A percentile compares a stretch with the other conserved stretches of the same genome.
phyloP scores from a whole-genome alignment of 2,329 filamentous ascomycete genomes.

The Orbilia ellipsospora region DNA sequence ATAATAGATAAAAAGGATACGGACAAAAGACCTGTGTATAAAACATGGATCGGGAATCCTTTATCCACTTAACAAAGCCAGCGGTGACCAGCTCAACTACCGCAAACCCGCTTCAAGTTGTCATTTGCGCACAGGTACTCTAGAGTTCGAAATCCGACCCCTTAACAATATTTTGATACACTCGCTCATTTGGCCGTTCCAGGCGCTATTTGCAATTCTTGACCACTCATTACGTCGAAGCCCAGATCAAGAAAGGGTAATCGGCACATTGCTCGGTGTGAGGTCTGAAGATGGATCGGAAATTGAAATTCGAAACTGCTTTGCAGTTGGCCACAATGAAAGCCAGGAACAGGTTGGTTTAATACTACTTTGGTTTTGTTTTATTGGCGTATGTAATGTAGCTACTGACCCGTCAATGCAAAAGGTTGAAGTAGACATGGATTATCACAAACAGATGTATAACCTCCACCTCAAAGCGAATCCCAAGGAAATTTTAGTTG shows the following conservation, averaged over 20 bases:
- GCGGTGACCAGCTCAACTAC: slow-evolving; percentile 27
- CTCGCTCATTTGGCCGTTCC: slow-evolving; percentile 57
- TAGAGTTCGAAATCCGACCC: not conserved
- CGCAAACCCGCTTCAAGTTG: slow-evolving; percentile 84
- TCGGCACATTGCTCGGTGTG: slow-evolving; percentile 91
- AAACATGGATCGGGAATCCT: slow-evolving; percentile 53
- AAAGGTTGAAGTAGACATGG: slow-evolving; percentile 95
- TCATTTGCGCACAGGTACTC: slow-evolving; percentile 91
- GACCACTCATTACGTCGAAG: slow-evolving; percentile 95
- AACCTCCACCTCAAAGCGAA: slow-evolving; percentile 91
- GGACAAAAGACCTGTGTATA: not conserved
- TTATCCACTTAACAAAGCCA: slow-evolving; percentile 51
- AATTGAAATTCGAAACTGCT: slow-evolving; percentile 94
- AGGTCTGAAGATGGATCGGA: slow-evolving; percentile 97
- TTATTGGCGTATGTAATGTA: not conserved
- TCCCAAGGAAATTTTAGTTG: slow-evolving; percentile 91
- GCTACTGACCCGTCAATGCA: not conserved
- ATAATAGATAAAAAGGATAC: not conserved
- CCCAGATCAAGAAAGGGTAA: slow-evolving; percentile 92
- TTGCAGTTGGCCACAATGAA: slow-evolving; percentile 98
- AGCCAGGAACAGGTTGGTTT: slow-evolving; percentile 80
- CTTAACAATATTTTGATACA: too few relatives aligned
- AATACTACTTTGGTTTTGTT: not conserved
- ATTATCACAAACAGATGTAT: slow-evolving; percentile 99
- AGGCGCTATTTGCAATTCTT: slow-evolving; percentile 79